These are phyloP conservation scores for Colletotrichum sp. DNA, from an alignment of 2,329 filamentous ascomycete species.

Conservation along the genomic window DNA sequence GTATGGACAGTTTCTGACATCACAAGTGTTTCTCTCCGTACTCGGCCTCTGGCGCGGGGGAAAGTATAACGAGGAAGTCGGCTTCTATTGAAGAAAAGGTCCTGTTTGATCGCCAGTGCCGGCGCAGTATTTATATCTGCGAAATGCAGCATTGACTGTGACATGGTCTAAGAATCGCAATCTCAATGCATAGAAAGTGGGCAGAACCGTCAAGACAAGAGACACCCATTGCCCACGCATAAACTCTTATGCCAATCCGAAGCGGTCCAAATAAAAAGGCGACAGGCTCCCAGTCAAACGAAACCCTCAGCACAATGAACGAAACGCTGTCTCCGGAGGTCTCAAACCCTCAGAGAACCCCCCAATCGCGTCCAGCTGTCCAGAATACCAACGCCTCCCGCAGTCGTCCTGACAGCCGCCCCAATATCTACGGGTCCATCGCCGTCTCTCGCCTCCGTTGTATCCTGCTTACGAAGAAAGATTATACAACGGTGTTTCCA, in stretches of 20 bases:
- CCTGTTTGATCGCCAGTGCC: no score
- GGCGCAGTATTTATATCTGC: neutral
- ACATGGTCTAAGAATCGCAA: neutral
- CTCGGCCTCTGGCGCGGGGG: no score
- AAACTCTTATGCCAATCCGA: neutral
- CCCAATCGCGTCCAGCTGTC: neutral
- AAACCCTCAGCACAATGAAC: neutral
- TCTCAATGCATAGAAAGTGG: neutral
- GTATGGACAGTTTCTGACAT: neutral
- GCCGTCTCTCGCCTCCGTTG: neutral
- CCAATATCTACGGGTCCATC: neutral
- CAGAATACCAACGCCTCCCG: no score
- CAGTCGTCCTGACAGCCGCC: neutral
- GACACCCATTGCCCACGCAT: neutral
- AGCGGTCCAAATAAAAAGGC: neutral
- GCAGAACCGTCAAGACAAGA: rapidly evolving
- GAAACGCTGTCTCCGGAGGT: neutral
- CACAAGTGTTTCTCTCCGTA: no score
- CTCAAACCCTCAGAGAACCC: neutral
- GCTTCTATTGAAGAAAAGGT: neutral
- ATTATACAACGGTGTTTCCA: neutral
- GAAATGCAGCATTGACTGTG: neutral
- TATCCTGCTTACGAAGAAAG: neutral
- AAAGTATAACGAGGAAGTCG: no score
- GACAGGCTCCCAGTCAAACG: neutral